Evolutionary conservation across 805 yeast genomes (phyloP).

Genomic region (Saccharomyces mikatae): DNA sequence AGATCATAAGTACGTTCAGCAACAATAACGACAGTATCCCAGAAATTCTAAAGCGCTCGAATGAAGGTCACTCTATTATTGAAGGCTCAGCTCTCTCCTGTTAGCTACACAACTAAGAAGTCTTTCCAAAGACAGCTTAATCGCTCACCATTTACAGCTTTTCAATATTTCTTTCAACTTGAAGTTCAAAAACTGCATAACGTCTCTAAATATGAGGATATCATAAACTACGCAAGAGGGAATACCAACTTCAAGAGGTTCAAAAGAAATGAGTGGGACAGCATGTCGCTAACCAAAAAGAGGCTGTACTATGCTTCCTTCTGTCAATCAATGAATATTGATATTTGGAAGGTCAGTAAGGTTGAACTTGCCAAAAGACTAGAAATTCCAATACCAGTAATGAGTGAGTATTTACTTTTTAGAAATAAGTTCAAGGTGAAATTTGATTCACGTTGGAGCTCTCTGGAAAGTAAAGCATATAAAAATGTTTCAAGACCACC

Average conservation of each 20-base stretch:
- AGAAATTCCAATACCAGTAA: slow-evolving; percentile 18
- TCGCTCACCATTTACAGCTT: slow-evolving; percentile 14
- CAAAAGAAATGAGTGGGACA: slow-evolving; percentile 20
- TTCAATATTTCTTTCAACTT: slow-evolving; percentile 17
- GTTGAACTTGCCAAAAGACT: slow-evolving; percentile 19
- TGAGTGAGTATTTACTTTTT: slow-evolving; percentile 21
- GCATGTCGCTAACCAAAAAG: slow-evolving; percentile 13
- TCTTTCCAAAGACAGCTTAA: slow-evolving; percentile 14
- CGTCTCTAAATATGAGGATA: slow-evolving; percentile 1
- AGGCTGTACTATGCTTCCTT: slow-evolving; percentile 20
- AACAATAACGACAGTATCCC: background rate
- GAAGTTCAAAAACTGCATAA: slow-evolving; percentile 9
- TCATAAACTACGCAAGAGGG: slow-evolving; percentile 2
- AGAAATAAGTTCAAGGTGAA: slow-evolving; percentile 17
- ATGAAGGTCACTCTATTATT: background rate
- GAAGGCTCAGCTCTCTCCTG: background rate
- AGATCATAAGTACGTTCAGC: background rate
- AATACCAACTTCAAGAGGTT: slow-evolving; percentile 13
- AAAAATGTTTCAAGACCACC: background rate
- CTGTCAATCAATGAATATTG: slow-evolving; percentile 12
- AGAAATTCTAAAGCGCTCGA: background rate
- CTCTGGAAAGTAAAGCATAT: slow-evolving; percentile 4
- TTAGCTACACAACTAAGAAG: slow-evolving; percentile 2
- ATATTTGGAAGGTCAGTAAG: slow-evolving; percentile 9
- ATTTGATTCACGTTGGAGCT: slow-evolving; percentile 11